phyloP scores from a whole-genome alignment of 495 filamentous ascomycete species.

The Acidiella bohemica region DNA sequence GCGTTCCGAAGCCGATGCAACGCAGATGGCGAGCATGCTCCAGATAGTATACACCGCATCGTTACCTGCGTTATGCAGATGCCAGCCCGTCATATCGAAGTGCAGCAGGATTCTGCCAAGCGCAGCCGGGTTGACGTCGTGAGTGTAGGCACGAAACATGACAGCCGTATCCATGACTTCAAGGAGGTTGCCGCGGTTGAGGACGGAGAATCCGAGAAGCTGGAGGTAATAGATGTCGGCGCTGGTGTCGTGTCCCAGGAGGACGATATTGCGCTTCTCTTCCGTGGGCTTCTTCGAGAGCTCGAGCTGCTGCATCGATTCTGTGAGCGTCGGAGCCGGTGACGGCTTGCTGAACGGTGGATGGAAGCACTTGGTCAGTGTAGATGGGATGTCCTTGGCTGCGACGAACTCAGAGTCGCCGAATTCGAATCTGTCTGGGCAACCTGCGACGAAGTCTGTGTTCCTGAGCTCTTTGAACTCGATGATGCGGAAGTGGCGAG shows the following conservation, averaged over 20 bases:
- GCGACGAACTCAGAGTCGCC: conserved; percentile 36
- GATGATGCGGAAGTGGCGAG: conserved; percentile 60
- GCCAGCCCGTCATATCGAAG: conserved; percentile 45
- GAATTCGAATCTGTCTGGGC: conserved; percentile 63
- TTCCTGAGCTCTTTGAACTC: conserved; percentile 58
- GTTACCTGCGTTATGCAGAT: conserved; percentile 90
- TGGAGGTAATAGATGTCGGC: conserved; percentile 55
- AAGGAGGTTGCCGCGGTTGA: conserved; percentile 37
- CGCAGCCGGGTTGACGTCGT: conserved; percentile 36
- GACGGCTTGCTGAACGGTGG: conserved; percentile 28
- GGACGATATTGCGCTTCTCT: conserved; percentile 46
- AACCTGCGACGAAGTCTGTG: conserved; percentile 48
- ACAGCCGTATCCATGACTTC: conserved; percentile 57
- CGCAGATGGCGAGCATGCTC: conserved; percentile 51
- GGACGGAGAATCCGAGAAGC: conserved; percentile 44
- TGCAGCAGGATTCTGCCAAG: conserved; percentile 48
- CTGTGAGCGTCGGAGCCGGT: neutral
- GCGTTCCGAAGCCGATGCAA: conserved; percentile 10
- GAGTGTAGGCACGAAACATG: conserved; percentile 47
- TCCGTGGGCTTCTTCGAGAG: conserved; percentile 1
- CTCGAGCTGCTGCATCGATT: no score
- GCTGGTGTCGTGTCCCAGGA: conserved; percentile 63
- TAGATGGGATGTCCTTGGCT: conserved; percentile 27
- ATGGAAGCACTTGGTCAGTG: conserved; percentile 38
- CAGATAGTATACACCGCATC: conserved; percentile 78